These are phyloP conservation scores for Cucumis variabilis DNA, from an alignment of 331 rosid genomes.

Conservation along the genomic window DNA sequence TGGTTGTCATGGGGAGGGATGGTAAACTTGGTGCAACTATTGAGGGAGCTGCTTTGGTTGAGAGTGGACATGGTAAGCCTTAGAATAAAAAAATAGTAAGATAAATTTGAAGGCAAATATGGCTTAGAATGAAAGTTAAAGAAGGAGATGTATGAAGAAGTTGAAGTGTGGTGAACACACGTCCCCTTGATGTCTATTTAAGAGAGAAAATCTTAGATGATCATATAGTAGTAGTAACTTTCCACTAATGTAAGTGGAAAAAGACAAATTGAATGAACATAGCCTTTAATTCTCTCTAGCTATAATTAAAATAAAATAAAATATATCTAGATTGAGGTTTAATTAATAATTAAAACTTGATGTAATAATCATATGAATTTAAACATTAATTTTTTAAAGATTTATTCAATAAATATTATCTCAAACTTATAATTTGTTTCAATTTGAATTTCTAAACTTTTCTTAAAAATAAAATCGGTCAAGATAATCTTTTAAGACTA, in stretches of 20 bases:
- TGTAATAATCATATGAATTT: too few species aligned
- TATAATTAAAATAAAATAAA: too few species aligned
- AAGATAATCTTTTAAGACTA: too few species aligned
- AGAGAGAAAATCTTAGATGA: conserved; percentile 31
- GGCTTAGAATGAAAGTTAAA: neutral
- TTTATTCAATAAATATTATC: too few species aligned
- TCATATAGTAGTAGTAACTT: conserved; percentile 23
- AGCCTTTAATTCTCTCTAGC: neutral
- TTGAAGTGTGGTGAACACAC: conserved; percentile 84
- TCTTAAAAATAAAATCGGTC: too few species aligned
- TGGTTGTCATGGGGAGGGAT: neutral
- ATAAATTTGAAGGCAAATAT: conserved; percentile 7
- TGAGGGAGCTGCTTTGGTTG: conserved; percentile 2
- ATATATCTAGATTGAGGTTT: too few species aligned
- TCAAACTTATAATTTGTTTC: too few species aligned
- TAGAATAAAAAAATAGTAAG: conserved; percentile 16
- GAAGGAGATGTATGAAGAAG: conserved; percentile 23
- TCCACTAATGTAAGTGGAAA: neutral
- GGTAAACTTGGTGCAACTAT: neutral
- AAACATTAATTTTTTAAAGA: too few species aligned
- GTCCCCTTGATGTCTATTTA: conserved; percentile 65
- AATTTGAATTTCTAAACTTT: too few species aligned
- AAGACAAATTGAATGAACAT: neutral
- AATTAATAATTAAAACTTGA: too few species aligned
- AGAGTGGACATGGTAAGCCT: conserved; percentile 28